Evolutionary conservation across 352 stramenopile genomes (phyloP).

Genomic region (Phytopythium oedochilum): DNA sequence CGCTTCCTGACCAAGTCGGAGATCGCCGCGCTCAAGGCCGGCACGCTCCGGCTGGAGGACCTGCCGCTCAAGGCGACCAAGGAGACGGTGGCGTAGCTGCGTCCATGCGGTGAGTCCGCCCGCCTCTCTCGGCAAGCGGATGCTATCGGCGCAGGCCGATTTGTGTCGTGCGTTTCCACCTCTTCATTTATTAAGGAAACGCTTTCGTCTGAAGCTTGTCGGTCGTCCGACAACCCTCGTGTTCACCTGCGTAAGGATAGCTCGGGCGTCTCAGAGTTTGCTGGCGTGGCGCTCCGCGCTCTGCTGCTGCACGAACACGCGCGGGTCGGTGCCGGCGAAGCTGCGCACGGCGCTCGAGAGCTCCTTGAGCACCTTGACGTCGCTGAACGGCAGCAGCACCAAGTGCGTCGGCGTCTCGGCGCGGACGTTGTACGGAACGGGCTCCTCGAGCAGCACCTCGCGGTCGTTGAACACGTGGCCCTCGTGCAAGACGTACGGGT

Average conservation of each 20-base stretch:
- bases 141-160: neutral
- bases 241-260: neutral
- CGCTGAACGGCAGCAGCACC: slow-evolving; percentile 54
- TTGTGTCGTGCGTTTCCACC: neutral
- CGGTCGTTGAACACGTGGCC: slow-evolving; percentile 58
- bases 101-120: neutral
- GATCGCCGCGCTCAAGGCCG: slow-evolving; percentile 65
- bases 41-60: slow-evolving; percentile 59
- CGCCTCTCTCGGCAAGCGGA: no score
- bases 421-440: slow-evolving; percentile 61
- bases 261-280: slow-evolving; percentile 16
- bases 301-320: slow-evolving; percentile 28
- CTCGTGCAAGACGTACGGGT: slow-evolving; percentile 47
- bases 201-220: no score
- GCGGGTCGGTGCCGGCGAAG: slow-evolving; percentile 22
- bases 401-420: slow-evolving; percentile 55
- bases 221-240: no score
- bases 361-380: slow-evolving; percentile 48
- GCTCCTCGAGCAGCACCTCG: slow-evolving; percentile 67
- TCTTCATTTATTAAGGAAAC: slow-evolving; percentile 8
- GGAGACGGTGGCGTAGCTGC: slow-evolving; percentile 8
- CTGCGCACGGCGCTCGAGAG: slow-evolving; percentile 25
- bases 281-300: slow-evolving; percentile 30
- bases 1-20: slow-evolving; percentile 79
- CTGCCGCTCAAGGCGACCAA: slow-evolving; percentile 38